Evolutionary conservation across 2,329 filamentous ascomycete genomes (phyloP).

Genomic region (Fusarium tanahbumbuense): DNA sequence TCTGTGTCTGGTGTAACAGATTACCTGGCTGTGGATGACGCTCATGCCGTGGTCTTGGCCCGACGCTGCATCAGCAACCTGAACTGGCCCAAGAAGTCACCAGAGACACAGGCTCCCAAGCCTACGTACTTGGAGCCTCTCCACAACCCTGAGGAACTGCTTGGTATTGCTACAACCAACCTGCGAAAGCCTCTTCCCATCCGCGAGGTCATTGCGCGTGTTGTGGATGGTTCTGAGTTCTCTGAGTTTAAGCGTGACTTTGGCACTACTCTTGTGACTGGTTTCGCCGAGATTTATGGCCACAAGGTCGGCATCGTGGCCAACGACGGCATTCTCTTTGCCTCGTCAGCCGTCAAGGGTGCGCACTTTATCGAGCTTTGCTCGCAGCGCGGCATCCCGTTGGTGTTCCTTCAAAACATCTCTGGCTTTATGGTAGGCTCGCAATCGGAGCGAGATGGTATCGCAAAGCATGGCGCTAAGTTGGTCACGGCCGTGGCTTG

Average conservation of each 20-base stretch:
- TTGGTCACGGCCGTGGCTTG: slow-evolving; percentile 95
- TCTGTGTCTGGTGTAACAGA: slow-evolving; percentile 94
- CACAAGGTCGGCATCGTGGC: slow-evolving; percentile 92
- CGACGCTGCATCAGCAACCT: slow-evolving; percentile 87
- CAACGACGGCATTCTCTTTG: slow-evolving; percentile 96
- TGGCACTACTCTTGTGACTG: slow-evolving; percentile 88
- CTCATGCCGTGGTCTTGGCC: slow-evolving; percentile 88
- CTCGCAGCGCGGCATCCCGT: slow-evolving; percentile 86
- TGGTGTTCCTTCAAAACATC: slow-evolving; percentile 97
- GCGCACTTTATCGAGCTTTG: slow-evolving; percentile 98
- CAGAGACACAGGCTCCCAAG: slow-evolving; percentile 52
- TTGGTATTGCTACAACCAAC: slow-evolving; percentile 91
- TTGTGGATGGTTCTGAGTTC: slow-evolving; percentile 91
- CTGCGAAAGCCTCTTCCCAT: slow-evolving; percentile 86
- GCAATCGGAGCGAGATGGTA: slow-evolving; percentile 91
- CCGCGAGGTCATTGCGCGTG: slow-evolving; percentile 90
- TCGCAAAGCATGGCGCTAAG: slow-evolving; percentile 98
- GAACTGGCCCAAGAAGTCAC: slow-evolving; percentile 77
- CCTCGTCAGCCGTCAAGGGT: slow-evolving; percentile 88
- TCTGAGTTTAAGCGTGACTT: slow-evolving; percentile 95
- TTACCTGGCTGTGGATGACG: slow-evolving; percentile 93
- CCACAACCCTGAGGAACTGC: slow-evolving; percentile 81
- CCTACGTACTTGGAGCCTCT: slow-evolving; percentile 77
- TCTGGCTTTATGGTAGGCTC: slow-evolving; percentile 97
- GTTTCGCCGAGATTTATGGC: slow-evolving; percentile 90